phyloP scores from a whole-genome alignment of 2,329 filamentous ascomycete genomes.

The Dactylella cylindrospora region DNA sequence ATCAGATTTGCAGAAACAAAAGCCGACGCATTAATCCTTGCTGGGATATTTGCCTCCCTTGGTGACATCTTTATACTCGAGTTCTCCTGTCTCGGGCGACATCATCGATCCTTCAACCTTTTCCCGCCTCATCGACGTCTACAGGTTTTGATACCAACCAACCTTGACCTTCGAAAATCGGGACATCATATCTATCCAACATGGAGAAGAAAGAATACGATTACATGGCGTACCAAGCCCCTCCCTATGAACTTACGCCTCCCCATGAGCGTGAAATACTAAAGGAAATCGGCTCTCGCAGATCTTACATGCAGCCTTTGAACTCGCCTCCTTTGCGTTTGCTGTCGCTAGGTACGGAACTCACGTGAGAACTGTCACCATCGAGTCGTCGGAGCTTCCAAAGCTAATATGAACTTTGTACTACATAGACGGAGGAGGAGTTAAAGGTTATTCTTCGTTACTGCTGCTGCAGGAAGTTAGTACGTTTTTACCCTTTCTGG shows the following conservation, averaged over 20 bases:
- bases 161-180: not conserved
- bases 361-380: not conserved
- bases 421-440: slow-evolving; percentile 43
- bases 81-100: no score
- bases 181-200: slow-evolving; percentile 17
- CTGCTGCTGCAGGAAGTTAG: slow-evolving; percentile 42
- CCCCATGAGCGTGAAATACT: slow-evolving; percentile 43
- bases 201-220: slow-evolving; percentile 41
- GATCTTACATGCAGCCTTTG: slow-evolving; percentile 26
- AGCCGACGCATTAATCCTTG: no score
- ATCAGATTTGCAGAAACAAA: no score
- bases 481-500: slow-evolving; percentile 8
- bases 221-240: slow-evolving; percentile 42
- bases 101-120: no score
- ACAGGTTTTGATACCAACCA: not conserved
- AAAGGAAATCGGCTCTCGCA: slow-evolving; percentile 31
- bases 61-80: no score
- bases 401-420: slow-evolving; percentile 16
- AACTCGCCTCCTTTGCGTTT: slow-evolving; percentile 33
- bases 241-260: slow-evolving; percentile 38
- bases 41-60: no score
- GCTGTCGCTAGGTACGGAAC: slow-evolving; percentile 29
- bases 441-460: slow-evolving; percentile 43
- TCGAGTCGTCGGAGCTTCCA: no score
- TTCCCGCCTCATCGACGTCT: no score